These are phyloP conservation scores for Sporothrix sp. DNA, from an alignment of 2,329 filamentous ascomycete species.

Conservation along the genomic window DNA sequence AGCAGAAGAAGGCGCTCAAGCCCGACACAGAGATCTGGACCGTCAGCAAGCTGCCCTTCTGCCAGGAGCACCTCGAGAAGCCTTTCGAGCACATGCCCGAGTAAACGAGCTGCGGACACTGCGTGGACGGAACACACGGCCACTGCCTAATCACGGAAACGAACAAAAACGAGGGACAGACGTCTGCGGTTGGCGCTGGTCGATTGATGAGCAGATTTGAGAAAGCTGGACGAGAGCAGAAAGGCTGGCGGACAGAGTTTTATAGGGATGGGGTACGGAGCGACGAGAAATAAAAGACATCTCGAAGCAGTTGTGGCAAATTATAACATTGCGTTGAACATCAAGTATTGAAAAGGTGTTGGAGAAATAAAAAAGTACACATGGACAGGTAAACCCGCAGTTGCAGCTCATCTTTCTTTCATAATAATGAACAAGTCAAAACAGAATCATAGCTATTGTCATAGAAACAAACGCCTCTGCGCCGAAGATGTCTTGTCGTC, in stretches of 20 bases:
- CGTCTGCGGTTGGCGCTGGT: neutral
- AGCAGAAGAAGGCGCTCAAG: slow-evolving; percentile 59
- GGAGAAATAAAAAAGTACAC: neutral
- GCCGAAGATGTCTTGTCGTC: neutral
- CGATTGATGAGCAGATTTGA: neutral
- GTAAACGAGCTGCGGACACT: slow-evolving; percentile 24
- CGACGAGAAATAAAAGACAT: slow-evolving; percentile 7
- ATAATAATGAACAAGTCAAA: too few species aligned
- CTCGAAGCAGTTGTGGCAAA: too few species aligned
- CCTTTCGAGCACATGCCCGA: slow-evolving; percentile 55
- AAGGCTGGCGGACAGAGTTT: neutral
- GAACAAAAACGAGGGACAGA: neutral
- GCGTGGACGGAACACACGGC: too few species aligned
- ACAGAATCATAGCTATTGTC: neutral
- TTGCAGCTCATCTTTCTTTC: too few species aligned
- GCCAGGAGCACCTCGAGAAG: slow-evolving; percentile 54
- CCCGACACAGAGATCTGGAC: slow-evolving; percentile 64
- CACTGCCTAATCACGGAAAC: too few species aligned
- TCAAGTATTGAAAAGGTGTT: neutral
- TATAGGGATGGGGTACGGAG: neutral
- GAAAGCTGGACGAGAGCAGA: neutral
- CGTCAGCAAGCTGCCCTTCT: slow-evolving; percentile 58
- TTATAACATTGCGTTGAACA: neutral
- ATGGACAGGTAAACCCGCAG: too few species aligned
- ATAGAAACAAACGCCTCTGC: neutral